These are phyloP conservation scores for Pyrenochaeta sp. DNA, from an alignment of 2,329 filamentous ascomycete genomes.

Conservation along the genomic window DNA sequence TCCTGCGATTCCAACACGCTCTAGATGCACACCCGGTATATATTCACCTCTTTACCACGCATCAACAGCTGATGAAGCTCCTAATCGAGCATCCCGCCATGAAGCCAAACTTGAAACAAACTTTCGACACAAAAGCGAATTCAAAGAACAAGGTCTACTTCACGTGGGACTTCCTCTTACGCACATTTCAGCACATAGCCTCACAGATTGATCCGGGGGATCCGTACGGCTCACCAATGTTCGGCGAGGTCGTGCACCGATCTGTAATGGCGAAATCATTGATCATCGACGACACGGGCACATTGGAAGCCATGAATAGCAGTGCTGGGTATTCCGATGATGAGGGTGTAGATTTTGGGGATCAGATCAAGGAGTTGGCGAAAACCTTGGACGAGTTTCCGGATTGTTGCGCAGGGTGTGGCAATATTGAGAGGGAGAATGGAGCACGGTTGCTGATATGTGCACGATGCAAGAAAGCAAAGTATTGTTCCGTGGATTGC, in stretches of 20 bases:
- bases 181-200: conserved; percentile 15
- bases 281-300: conserved; percentile 11
- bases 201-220: conserved; percentile 6
- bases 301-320: conserved; percentile 10
- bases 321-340: conserved; percentile 13
- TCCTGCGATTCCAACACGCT: conserved; percentile 11
- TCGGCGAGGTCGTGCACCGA: conserved; percentile 4
- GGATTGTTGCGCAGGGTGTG: conserved; percentile 7
- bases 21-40: conserved; percentile 11
- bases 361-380: conserved; percentile 17
- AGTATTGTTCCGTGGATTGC: conserved; percentile 14
- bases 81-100: conserved; percentile 21
- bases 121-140: conserved; percentile 13
- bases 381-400: conserved; percentile 1
- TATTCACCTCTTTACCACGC: conserved; percentile 10
- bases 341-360: conserved; percentile 12
- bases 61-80: conserved; percentile 12
- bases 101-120: conserved; percentile 16
- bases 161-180: conserved; percentile 21
- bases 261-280: conserved; percentile 1
- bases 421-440: conserved; percentile 1
- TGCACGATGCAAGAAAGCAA: conserved; percentile 7
- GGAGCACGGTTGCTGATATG: conserved; percentile 6
- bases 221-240: conserved; percentile 4
- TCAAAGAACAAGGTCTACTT: conserved; percentile 25